phyloP scores from a whole-genome alignment of 495 filamentous ascomycete species.

The Penicillium simplicissimum region DNA sequence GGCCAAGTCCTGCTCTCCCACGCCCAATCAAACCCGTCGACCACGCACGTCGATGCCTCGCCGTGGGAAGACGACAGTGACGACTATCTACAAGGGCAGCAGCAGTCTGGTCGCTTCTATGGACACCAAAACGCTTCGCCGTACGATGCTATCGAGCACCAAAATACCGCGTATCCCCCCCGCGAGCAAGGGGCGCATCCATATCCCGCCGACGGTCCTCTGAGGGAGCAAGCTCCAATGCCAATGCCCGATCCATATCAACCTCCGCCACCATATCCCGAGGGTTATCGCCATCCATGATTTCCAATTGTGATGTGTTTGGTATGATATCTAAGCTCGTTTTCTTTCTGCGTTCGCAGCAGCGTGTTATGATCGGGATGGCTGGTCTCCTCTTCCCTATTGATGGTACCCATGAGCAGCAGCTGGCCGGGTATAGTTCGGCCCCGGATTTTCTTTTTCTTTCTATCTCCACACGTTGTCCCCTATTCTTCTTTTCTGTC shows the following conservation, averaged over 20 bases:
- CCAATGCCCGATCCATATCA: constrained; percentile 39
- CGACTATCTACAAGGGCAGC: constrained; percentile 29
- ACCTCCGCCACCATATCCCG: constrained; percentile 34
- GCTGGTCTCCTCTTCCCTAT: constrained; percentile 7
- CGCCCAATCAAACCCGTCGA: constrained; percentile 42
- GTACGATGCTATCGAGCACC: constrained; percentile 29
- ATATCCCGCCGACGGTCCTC: constrained; percentile 22
- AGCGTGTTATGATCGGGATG: constrained; percentile 10
- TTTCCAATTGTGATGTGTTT: constrained; percentile 6
- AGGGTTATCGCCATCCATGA: constrained; percentile 26
- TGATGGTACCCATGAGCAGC: constrained; percentile 29
- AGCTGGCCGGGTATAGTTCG: constrained; percentile 7
- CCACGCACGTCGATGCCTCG: constrained; percentile 17
- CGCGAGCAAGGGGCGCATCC: constrained; percentile 9
- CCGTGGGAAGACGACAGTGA: constrained; percentile 26
- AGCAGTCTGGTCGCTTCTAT: constrained; percentile 25
- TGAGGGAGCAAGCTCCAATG: constrained; percentile 38
- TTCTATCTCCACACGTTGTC: neutral
- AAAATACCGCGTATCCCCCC: constrained; percentile 20
- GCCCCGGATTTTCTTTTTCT: constrained; percentile 8
- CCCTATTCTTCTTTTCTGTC: constrained; percentile 14
- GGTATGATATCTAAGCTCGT: neutral
- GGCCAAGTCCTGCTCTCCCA: constrained; percentile 42
- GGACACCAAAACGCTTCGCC: constrained; percentile 23
- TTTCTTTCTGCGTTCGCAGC: constrained; percentile 9